Base-by-base conservation (phyloP, 345 rosid species). In the Cardamine resedifolia region DNA sequence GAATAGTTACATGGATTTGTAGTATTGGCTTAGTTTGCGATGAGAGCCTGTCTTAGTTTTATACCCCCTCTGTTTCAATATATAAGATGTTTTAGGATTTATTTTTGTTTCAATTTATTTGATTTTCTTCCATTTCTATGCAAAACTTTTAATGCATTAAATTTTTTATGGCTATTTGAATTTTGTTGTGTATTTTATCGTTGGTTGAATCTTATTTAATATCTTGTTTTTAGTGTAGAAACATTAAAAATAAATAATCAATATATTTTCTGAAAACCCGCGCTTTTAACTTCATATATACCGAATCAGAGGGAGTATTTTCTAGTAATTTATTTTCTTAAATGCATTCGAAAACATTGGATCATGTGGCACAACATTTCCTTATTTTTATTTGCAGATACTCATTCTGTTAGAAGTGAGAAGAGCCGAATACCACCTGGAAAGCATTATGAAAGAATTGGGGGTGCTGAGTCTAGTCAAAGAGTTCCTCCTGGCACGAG, bases 361-460 rank as follows among this genome's bases (percentile, higher is more conserved):
- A 66, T 58, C 15, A 58, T 58, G 16, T 73, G 16, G 16, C 59
- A 57, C 7, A 5, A 38, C 45, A 23, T 23, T 49, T 38, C 2
- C 28, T 36, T 39, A 2, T 58, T 43, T 55, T 33, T 31, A 53
- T 26, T 69, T 50, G 41, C 73, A 74, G 82, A 81, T 86, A 77
- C 73, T 70, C 77, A 70, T 72, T 77, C 81, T 6, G 36, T 50
- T 73, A 80, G 67, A 78, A 76, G 68, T 58, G 78, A 81, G 71
- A 82, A 72, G 73, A 64, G 61, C 77, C 81, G 31, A 49, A 55
- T 76, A 27, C 81, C 81, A 78, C 85, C 87, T 77, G 79, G 76
- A 66, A 80, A 66, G 68, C 77, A 67, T 72, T 72, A 56, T 66
- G 78, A 77, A 59, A 83, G 71, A 73, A 64, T 61, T 73, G 77